phyloP scores from a whole-genome alignment of 257 asterid species.

The Eustoma russellianum region DNA sequence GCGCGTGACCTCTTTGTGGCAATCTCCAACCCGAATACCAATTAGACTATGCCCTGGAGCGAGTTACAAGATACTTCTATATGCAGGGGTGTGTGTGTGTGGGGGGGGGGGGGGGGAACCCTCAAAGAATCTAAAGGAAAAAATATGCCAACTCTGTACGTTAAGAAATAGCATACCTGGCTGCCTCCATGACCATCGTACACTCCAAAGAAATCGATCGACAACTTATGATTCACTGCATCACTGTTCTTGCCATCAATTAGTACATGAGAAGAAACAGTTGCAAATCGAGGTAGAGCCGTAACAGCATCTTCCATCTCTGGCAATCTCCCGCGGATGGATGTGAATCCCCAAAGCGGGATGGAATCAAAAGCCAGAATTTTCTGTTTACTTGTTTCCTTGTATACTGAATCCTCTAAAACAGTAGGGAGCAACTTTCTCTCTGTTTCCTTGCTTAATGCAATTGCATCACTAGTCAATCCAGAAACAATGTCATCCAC shows the following conservation, averaged over 20 bases:
- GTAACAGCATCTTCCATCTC: slow-evolving; percentile 82
- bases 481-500: slow-evolving; percentile 24
- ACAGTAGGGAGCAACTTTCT: slow-evolving; percentile 28
- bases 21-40: no score
- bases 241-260: slow-evolving; percentile 25
- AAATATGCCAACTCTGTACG: no score
- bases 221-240: slow-evolving; percentile 26
- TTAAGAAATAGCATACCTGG: slow-evolving; percentile 37
- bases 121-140: no score
- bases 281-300: slow-evolving; percentile 51
- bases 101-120: no score
- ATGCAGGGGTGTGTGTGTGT: no score
- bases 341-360: slow-evolving; percentile 75
- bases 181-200: slow-evolving; percentile 93
- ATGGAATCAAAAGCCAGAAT: slow-evolving; percentile 21
- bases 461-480: slow-evolving; percentile 13
- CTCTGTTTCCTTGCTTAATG: slow-evolving; percentile 23
- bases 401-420: slow-evolving; percentile 38
- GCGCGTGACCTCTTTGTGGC: no score
- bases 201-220: slow-evolving; percentile 68
- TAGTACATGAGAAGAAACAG: slow-evolving; percentile 52
- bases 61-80: no score
- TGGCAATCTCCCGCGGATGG: slow-evolving; percentile 55
- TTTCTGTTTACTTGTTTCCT: slow-evolving; percentile 26
- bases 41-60: no score